These are phyloP conservation scores for Leccinum ochraceum DNA, from an alignment of 768 basidiomycete genomes.

Conservation along the genomic window DNA sequence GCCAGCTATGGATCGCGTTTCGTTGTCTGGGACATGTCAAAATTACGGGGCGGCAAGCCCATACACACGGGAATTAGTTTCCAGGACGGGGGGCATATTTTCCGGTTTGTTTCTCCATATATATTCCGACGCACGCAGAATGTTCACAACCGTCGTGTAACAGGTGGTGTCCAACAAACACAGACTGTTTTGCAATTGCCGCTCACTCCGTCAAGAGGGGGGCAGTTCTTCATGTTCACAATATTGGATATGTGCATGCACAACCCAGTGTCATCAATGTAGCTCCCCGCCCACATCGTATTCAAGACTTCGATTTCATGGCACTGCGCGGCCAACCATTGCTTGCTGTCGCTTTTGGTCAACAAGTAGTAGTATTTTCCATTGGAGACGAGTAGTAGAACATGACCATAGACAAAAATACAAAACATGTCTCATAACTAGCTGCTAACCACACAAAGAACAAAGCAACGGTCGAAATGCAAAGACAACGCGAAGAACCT, in stretches of 20 bases:
- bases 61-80: constrained; percentile 60
- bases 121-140: background rate
- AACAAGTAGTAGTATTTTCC: constrained; percentile 57
- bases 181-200: constrained; percentile 79
- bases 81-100: constrained; percentile 63
- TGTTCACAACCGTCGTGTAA: constrained; percentile 4
- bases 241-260: constrained; percentile 60
- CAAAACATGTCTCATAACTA: constrained; percentile 24
- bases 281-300: constrained; percentile 59
- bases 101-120: constrained; percentile 48
- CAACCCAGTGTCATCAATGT: constrained; percentile 62
- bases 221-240: constrained; percentile 71
- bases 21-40: constrained; percentile 74
- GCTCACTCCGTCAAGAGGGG: constrained; percentile 58
- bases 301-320: constrained; percentile 80
- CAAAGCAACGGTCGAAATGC: constrained; percentile 5
- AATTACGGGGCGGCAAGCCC: constrained; percentile 74
- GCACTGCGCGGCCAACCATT: constrained; percentile 58
- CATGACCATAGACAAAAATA: constrained; percentile 11
- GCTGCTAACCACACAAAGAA: constrained; percentile 12
- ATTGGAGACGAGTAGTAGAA: constrained; percentile 58
- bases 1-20: constrained; percentile 73
- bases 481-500: background rate
- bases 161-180: constrained; percentile 78
- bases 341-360: constrained; percentile 67